Evolutionary conservation across 352 stramenopile species (phyloP).

Genomic region (Chrysophaeum taylorii): DNA sequence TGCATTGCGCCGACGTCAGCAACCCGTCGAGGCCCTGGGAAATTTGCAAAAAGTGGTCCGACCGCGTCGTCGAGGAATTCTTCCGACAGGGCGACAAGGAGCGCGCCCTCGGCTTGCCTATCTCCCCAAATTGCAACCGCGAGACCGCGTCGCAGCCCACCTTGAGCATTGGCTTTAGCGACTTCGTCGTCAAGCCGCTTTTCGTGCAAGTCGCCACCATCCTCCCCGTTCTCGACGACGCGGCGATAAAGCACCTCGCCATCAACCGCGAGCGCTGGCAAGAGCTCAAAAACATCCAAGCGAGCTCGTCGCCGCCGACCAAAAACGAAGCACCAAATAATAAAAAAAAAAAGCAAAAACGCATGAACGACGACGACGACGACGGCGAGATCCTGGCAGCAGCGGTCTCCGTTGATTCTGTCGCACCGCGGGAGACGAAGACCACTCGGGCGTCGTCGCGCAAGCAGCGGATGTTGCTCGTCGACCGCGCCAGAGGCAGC

Average conservation of each 20-base stretch:
- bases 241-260: neutral
- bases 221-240: conserved; percentile 18
- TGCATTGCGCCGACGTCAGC: conserved; percentile 79
- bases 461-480: too few species aligned
- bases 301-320: neutral
- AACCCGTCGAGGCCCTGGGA: conserved; percentile 75
- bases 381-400: too few species aligned
- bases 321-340: too few species aligned
- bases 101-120: conserved; percentile 65
- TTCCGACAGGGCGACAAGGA: conserved; percentile 91
- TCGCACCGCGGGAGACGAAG: too few species aligned
- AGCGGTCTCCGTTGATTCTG: too few species aligned
- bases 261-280: neutral
- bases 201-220: conserved; percentile 19
- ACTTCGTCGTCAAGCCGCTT: conserved; percentile 72
- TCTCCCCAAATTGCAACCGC: conserved; percentile 83
- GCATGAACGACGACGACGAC: too few species aligned
- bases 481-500: too few species aligned
- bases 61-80: conserved; percentile 85
- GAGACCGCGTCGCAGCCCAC: conserved; percentile 75
- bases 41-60: conserved; percentile 77
- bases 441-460: too few species aligned
- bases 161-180: conserved; percentile 75
- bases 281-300: neutral
- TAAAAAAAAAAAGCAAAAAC: too few species aligned